These are phyloP conservation scores for Bombardia bombarda DNA, from an alignment of 495 filamentous ascomycete genomes.

Conservation along the genomic window DNA sequence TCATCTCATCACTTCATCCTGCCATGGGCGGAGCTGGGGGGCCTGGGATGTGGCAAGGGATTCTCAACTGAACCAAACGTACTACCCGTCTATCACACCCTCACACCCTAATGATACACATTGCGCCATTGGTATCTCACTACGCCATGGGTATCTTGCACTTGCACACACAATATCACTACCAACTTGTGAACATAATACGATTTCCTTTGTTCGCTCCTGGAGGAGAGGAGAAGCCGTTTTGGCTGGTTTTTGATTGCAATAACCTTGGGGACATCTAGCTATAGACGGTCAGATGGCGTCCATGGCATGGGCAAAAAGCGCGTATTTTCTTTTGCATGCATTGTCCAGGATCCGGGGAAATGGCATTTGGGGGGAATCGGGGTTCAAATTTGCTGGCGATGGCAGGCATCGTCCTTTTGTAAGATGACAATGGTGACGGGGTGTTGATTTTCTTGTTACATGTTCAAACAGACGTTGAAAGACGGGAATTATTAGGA, in stretches of 20 bases:
- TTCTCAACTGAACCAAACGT: slow-evolving; percentile 31
- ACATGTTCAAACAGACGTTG: slow-evolving; percentile 9
- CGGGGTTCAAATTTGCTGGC: slow-evolving; percentile 12
- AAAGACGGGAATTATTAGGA: slow-evolving; percentile 1
- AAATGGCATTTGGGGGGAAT: slow-evolving; percentile 20
- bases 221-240: slow-evolving; percentile 7
- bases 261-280: slow-evolving; percentile 21
- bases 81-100: background rate
- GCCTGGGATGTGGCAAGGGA: slow-evolving; percentile 54
- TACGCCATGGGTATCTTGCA: no score
- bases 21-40: slow-evolving; percentile 36
- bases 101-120: slow-evolving; percentile 12
- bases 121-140: no score
- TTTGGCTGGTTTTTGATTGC: slow-evolving; percentile 12
- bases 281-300: slow-evolving; percentile 23
- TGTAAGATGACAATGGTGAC: slow-evolving; percentile 21
- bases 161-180: slow-evolving; percentile 13
- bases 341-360: slow-evolving; percentile 25
- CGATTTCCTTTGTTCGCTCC: slow-evolving; percentile 20
- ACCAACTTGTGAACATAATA: slow-evolving; percentile 22
- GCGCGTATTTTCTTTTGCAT: slow-evolving; percentile 21
- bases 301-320: slow-evolving; percentile 20
- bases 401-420: slow-evolving; percentile 12
- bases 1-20: slow-evolving; percentile 29
- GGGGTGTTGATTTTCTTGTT: slow-evolving; percentile 6